Conservation (phyloP, 2,329 filamentous ascomycete genomes). For the Nannizziopsis arthrosporioides region DNA sequence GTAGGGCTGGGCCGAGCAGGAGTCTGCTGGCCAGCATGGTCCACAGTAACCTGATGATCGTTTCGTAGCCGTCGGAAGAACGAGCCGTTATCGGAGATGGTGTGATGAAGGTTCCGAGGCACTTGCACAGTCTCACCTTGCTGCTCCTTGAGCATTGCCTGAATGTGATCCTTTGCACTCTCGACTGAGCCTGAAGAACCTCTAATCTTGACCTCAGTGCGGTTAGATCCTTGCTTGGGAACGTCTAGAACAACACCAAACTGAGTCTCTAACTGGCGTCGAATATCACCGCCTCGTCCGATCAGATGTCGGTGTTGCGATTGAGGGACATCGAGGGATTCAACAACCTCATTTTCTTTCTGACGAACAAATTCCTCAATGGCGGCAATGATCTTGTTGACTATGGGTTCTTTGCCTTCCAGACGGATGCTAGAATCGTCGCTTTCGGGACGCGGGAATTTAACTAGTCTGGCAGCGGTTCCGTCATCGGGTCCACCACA, state of each 20-base stretch:
- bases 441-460: conserved; percentile 82
- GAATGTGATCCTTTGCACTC: conserved; percentile 76
- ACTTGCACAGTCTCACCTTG: conserved; percentile 80
- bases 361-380: conserved; percentile 75
- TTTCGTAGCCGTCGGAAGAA: conserved; percentile 85
- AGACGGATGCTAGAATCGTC: conserved; percentile 75
- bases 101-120: conserved; percentile 70
- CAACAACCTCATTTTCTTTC: conserved; percentile 69
- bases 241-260: conserved; percentile 84
- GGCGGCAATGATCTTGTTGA: conserved; percentile 74
- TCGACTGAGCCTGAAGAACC: conserved; percentile 69
- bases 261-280: conserved; percentile 71
- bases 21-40: conserved; percentile 70
- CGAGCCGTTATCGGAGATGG: conserved; percentile 69
- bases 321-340: conserved; percentile 67
- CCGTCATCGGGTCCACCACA: conserved; percentile 84
- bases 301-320: conserved; percentile 88
- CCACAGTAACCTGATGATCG: conserved; percentile 78
- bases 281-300: conserved; percentile 77
- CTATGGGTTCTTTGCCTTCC: conserved; percentile 70
- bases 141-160: conserved; percentile 64
- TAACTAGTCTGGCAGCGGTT: conserved; percentile 76
- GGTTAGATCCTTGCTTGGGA: conserved; percentile 73
- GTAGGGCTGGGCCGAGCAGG: conserved; percentile 54
- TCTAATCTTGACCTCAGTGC: conserved; percentile 74